Conservation (phyloP, 306 rosid species). For the Sicyos baderoa region DNA sequence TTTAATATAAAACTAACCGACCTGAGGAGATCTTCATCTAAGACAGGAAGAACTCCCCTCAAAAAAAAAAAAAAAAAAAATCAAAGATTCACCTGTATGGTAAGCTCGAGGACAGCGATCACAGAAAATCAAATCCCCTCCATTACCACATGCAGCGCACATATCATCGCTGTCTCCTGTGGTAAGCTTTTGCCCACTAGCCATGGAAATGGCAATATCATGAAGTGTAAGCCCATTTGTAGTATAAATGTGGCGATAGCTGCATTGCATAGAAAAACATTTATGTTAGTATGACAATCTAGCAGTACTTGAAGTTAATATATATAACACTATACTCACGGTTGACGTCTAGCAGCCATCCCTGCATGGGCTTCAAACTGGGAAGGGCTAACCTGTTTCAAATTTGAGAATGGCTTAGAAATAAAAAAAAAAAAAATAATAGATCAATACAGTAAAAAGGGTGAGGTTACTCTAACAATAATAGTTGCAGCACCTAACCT, state of each 20-base stretch:
- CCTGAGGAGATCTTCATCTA: too few relatives aligned
- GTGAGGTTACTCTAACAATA: not conserved
- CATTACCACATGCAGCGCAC: conserved; percentile 93
- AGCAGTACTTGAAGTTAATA: conserved; percentile 4
- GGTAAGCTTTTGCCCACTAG: conserved; percentile 84
- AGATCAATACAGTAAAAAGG: conserved; percentile 8
- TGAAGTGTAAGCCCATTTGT: conserved; percentile 93
- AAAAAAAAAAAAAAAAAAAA: too few relatives aligned
- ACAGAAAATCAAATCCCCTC: conserved; percentile 79
- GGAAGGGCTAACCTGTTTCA: conserved; percentile 84
- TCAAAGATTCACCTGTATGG: conserved; percentile 53
- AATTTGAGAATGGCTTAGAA: conserved; percentile 18
- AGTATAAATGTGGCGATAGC: conserved; percentile 93
- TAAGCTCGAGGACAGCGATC: conserved; percentile 88
- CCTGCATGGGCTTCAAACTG: conserved; percentile 99
- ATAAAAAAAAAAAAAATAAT: not conserved
- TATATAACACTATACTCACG: conserved; percentile 49
- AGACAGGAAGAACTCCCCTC: too few relatives aligned
- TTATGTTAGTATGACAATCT: conserved; percentile 20
- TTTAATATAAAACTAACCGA: too few relatives aligned
- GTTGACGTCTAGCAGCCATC: conserved; percentile 99
- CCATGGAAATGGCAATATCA: conserved; percentile 89
- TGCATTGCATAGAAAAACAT: conserved; percentile 32
- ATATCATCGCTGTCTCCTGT: conserved; percentile 94
- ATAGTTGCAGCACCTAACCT: conserved; percentile 42